Percentiles rank a stretch among this genome's conserved stretches.
Conservation (phyloP, 2,329 filamentous ascomycete species). For the Aspergillus brunneoviolaceus region DNA sequence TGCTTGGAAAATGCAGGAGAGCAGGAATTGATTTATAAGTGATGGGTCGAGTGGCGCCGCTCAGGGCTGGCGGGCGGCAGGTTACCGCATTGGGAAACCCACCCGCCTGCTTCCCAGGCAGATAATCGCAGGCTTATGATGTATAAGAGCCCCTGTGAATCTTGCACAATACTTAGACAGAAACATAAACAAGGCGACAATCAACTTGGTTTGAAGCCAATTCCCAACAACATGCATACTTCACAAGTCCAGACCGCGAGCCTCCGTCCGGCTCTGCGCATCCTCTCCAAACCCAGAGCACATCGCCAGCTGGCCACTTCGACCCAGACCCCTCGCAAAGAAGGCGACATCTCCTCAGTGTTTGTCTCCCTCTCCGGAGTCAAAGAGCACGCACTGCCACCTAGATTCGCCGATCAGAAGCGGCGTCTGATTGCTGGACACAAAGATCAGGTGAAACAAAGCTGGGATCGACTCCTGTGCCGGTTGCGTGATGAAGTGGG, state of each 20-base stretch:
- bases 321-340: constrained; percentile 1
- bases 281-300: not conserved
- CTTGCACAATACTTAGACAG: not conserved
- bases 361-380: constrained; percentile 15
- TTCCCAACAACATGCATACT: not conserved
- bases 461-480: not conserved
- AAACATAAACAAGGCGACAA: not conserved
- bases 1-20: not conserved
- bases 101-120: not conserved
- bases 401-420: constrained; percentile 6
- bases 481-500: not conserved
- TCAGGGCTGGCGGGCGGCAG: not conserved
- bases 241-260: not conserved
- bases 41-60: not conserved
- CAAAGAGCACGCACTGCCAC: constrained; percentile 5
- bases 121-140: not conserved
- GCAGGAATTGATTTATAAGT: not conserved
- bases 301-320: not conserved
- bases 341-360: constrained; percentile 18
- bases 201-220: not conserved
- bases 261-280: not conserved
- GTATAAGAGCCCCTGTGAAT: not conserved
- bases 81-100: not conserved
- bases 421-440: not conserved
- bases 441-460: not conserved